Evolutionary conservation across 2,329 filamentous ascomycete species (phyloP).

Genomic region (Botrytis paeoniae): DNA sequence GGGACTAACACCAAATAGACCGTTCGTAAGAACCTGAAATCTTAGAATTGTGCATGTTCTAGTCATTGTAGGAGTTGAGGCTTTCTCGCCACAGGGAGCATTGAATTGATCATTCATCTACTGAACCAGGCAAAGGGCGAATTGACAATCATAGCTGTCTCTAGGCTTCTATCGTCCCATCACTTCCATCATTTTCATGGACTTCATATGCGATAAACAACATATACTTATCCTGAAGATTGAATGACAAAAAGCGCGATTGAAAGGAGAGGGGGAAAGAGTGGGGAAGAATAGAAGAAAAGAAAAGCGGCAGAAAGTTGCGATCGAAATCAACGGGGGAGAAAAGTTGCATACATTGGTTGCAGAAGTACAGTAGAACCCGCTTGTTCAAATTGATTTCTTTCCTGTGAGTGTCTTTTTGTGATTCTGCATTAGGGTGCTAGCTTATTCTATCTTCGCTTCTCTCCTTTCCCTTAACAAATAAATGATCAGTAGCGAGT

Average conservation of each 20-base stretch:
- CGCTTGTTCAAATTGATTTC: background rate
- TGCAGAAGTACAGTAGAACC: background rate
- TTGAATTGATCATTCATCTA: background rate
- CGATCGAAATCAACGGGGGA: background rate
- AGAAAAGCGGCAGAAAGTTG: background rate
- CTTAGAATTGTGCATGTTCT: background rate
- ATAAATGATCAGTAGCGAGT: too few relatives aligned
- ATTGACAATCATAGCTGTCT: background rate
- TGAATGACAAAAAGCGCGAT: background rate
- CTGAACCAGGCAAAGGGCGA: background rate
- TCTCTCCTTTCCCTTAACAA: background rate
- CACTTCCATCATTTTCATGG: background rate
- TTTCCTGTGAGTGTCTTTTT: background rate
- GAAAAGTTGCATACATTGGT: too few relatives aligned
- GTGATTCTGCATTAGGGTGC: background rate
- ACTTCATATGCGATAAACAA: too few relatives aligned
- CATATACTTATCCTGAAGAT: background rate
- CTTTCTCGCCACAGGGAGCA: fast-evolving
- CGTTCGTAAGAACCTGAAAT: too few relatives aligned
- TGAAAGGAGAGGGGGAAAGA: background rate
- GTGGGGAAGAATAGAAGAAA: background rate
- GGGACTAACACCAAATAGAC: background rate
- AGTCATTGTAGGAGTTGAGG: background rate
- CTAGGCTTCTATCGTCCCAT: too few relatives aligned
- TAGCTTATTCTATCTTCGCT: background rate